Evolutionary conservation across 2,329 filamentous ascomycete genomes (phyloP).

Genomic region (Hypoxylon sp.): DNA sequence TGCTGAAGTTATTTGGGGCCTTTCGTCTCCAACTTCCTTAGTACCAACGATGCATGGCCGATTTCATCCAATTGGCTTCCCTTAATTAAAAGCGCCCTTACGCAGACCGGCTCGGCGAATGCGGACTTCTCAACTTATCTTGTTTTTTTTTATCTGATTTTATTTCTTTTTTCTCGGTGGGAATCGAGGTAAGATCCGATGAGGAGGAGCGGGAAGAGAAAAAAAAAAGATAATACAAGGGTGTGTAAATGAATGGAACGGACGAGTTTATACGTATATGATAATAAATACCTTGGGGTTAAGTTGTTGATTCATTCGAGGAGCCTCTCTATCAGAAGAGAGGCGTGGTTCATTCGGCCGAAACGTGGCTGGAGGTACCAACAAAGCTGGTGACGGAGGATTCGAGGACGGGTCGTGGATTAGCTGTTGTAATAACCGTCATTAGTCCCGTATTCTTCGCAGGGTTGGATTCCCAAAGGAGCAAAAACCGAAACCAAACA

Average conservation of each 20-base stretch:
- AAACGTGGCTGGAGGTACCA: conserved; percentile 37
- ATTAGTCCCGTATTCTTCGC: conserved; percentile 39
- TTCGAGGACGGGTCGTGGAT: conserved; percentile 35
- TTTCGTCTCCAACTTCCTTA: conserved; percentile 30
- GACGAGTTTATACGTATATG: conserved; percentile 19
- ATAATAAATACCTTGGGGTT: conserved; percentile 53
- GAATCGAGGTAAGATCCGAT: conserved; percentile 14
- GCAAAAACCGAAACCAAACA: conserved; percentile 14
- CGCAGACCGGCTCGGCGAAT: conserved; percentile 41
- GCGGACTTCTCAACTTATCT: conserved; percentile 32
- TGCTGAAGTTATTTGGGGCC: conserved; percentile 18
- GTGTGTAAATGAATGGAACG: conserved; percentile 22
- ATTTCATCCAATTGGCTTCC: conserved; percentile 43
- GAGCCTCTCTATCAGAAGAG: conserved; percentile 50
- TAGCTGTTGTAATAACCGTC: conserved; percentile 34
- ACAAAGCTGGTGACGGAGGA: conserved; percentile 20
- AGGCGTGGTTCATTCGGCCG: conserved; percentile 47
- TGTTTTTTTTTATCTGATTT: conserved; percentile 11
- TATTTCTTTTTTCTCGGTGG: conserved; percentile 18
- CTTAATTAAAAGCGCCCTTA: conserved; percentile 42
- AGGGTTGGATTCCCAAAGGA: conserved; percentile 13
- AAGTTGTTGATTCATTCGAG: conserved; percentile 57
- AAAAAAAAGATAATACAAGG: conserved; percentile 27
- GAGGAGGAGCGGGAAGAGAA: conserved; percentile 12
- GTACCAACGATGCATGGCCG: conserved; percentile 38